Evolutionary conservation across 2,329 filamentous ascomycete species (phyloP), one percentile per base, ranked within the genome.

Genomic region (Fusarium compactum): DNA sequence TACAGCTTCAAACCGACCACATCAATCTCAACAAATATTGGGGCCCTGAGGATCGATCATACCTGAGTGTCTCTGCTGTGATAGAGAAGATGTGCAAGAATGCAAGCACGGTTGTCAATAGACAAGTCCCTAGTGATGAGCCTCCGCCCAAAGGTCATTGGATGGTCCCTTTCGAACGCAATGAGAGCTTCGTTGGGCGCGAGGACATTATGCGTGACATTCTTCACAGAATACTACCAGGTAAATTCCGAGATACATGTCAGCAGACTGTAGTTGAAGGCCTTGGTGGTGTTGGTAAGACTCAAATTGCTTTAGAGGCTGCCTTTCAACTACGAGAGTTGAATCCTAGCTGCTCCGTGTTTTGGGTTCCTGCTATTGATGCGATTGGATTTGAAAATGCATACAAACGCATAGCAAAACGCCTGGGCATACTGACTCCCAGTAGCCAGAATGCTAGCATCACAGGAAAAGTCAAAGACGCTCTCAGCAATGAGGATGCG

Each of bases 401-500:
- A 20, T 41, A 41, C 10, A n/a, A 14, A 0, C n/a, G 10, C 3
- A 41, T 22, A 6, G 34, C 9, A 6, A 1, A 8, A 1, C 0
- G 0, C 4, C 2, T 27, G 20, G 18, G n/a, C 1, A 22, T 48
- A 12, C 0, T 22, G 0, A 14, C 2, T 2, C 1, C 12, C 0
- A 8, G 32, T 6, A 14, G 5, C 1, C n/a, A 16, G n/a, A 43
- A 11, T 18, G 41, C 20, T 24, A 16, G n/a, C 5, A 44, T 10
- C 5, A 24, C 9, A 16, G 20, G 0, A 24, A 44, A 1, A 4
- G 41, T 38, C 16, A 38, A 6, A 38, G 5, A 38, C 0, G 16
- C 32, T 0, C 32, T 38, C 16, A 38, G 32, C 9, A 38, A 0
- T 0, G 16, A 0, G 0, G 0, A 44, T 7, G 20, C 2, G 2